Conservation (phyloP, 2,329 filamentous ascomycete genomes). For the Fusarium tuaranense region DNA sequence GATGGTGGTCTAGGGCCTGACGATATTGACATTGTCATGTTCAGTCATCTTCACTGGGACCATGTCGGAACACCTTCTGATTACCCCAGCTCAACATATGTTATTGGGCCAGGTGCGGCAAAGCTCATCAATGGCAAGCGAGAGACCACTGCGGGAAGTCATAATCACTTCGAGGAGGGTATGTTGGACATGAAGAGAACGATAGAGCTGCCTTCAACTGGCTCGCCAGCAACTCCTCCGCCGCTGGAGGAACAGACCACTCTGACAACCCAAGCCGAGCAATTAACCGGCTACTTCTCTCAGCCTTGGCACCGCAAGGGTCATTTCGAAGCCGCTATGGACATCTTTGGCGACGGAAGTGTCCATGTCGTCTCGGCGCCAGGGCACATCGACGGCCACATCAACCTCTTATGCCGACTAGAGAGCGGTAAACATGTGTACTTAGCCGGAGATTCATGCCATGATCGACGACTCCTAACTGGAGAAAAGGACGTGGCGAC, state of each 20-base stretch:
- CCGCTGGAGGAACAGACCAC: background rate
- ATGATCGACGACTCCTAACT: slow-evolving; percentile 14
- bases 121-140: background rate
- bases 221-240: background rate
- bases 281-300: background rate
- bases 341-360: slow-evolving; percentile 21
- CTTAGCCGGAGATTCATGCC: slow-evolving; percentile 17
- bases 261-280: background rate
- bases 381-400: slow-evolving; percentile 16
- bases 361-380: slow-evolving; percentile 12
- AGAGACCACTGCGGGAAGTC: background rate
- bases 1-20: slow-evolving; percentile 1
- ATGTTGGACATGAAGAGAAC: slow-evolving; percentile 6
- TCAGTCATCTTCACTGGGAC: slow-evolving; percentile 29
- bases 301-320: slow-evolving; percentile 4
- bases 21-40: slow-evolving; percentile 16
- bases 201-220: slow-evolving; percentile 9
- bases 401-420: slow-evolving; percentile 17
- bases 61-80: slow-evolving; percentile 23
- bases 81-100: slow-evolving; percentile 9
- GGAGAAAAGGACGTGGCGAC: slow-evolving; percentile 16
- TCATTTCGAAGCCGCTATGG: slow-evolving; percentile 1
- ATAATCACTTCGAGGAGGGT: slow-evolving; percentile 14
- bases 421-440: slow-evolving; percentile 13
- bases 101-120: slow-evolving; percentile 13